These are phyloP conservation scores for Lactarius sp. DNA, from an alignment of 768 basidiomycete genomes.

Conservation along the genomic window DNA sequence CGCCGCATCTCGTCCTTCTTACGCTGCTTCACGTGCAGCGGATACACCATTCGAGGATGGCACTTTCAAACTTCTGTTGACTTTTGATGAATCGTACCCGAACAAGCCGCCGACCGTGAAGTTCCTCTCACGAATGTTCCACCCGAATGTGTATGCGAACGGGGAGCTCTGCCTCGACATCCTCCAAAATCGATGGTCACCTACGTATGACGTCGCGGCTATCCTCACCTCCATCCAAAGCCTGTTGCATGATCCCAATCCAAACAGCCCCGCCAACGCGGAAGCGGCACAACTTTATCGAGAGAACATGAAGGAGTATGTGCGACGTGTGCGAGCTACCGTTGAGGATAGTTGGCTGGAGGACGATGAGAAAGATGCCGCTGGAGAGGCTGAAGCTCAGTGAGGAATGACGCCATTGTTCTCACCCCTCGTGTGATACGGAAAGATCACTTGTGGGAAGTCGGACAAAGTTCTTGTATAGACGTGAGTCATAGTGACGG, in stretches of 20 bases:
- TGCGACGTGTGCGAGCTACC: slow-evolving; percentile 84
- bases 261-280: slow-evolving; percentile 96
- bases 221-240: slow-evolving; percentile 96
- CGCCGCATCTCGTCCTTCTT: not conserved
- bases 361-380: slow-evolving; percentile 60
- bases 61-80: slow-evolving; percentile 93
- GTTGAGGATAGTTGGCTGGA: slow-evolving; percentile 97
- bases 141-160: slow-evolving; percentile 98
- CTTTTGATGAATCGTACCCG: slow-evolving; percentile 97
- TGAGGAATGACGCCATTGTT: slow-evolving; percentile 11
- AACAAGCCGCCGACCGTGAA: slow-evolving; percentile 98
- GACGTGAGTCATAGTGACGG: slow-evolving; percentile 3
- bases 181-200: slow-evolving; percentile 97
- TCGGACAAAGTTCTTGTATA: not conserved
- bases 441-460: slow-evolving; percentile 1
- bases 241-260: slow-evolving; percentile 95
- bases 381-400: slow-evolving; percentile 36
- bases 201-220: slow-evolving; percentile 98
- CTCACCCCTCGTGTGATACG: not conserved
- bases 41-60: slow-evolving; percentile 99
- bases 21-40: slow-evolving; percentile 43
- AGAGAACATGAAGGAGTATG: slow-evolving; percentile 99
- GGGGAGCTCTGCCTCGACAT: slow-evolving; percentile 98
- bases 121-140: slow-evolving; percentile 97
- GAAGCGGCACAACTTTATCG: slow-evolving; percentile 96